Percentiles rank a stretch among this genome's conserved stretches.
phyloP scores from a whole-genome alignment of 2,329 filamentous ascomycete species.

The Hypoxylon sp. region DNA sequence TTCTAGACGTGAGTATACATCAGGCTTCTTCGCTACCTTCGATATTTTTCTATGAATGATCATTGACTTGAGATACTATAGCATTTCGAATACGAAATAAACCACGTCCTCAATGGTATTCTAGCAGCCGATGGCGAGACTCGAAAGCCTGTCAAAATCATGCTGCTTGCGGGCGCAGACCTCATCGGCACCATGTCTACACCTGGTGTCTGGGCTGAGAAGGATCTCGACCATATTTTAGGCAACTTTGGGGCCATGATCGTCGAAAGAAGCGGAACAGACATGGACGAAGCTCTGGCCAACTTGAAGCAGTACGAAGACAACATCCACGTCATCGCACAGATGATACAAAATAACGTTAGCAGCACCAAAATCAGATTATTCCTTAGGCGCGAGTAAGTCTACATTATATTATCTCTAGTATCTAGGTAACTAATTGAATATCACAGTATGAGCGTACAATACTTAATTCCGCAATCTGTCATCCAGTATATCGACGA shows the following conservation, averaged over 20 bases:
- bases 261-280: conserved; percentile 88
- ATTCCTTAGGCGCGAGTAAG: conserved; percentile 76
- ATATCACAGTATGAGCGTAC: conserved; percentile 75
- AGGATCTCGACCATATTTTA: conserved; percentile 90
- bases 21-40: conserved; percentile 2
- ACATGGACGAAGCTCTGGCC: conserved; percentile 89
- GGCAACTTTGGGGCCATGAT: conserved; percentile 85
- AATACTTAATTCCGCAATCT: conserved; percentile 80
- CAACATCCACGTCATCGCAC: conserved; percentile 89
- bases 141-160: conserved; percentile 77
- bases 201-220: conserved; percentile 83
- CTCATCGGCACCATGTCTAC: conserved; percentile 81
- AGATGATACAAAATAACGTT: conserved; percentile 89
- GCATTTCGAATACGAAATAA: conserved; percentile 92
- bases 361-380: conserved; percentile 86
- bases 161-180: conserved; percentile 85
- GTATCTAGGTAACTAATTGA: conserved; percentile 14
- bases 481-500: conserved; percentile 83
- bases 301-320: conserved; percentile 85
- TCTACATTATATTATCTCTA: no score
- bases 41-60: conserved; percentile 4
- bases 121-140: conserved; percentile 76
- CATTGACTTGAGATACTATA: conserved; percentile 27
- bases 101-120: conserved; percentile 81
- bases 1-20: conserved; percentile 71